Conservation (phyloP, 2,329 filamentous ascomycete genomes). For the Fusarium longipes region DNA sequence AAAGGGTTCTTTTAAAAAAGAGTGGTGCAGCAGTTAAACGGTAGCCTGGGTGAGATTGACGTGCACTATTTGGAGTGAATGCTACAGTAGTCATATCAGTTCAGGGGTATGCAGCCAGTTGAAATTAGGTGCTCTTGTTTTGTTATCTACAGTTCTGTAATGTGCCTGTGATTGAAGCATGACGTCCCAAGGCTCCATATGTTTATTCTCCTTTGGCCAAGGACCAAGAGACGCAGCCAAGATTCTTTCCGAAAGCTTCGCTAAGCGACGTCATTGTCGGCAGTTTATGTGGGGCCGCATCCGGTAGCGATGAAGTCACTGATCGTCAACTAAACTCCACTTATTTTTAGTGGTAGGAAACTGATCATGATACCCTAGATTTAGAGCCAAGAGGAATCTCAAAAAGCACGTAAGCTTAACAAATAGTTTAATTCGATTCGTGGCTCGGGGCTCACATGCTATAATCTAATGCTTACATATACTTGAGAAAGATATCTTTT, state of each 20-base stretch:
- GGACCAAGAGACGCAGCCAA: constrained; percentile 19
- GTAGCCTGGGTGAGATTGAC: constrained; percentile 20
- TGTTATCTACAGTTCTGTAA: background rate
- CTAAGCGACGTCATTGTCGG: constrained; percentile 34
- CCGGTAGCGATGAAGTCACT: constrained; percentile 32
- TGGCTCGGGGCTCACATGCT: background rate
- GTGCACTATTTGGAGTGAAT: constrained; percentile 2
- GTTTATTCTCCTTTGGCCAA: constrained; percentile 13
- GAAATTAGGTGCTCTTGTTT: background rate
- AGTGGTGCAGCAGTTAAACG: background rate
- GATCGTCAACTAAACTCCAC: constrained; percentile 23
- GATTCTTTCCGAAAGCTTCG: constrained; percentile 16
- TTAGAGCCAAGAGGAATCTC: constrained; percentile 19
- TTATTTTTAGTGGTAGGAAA: background rate
- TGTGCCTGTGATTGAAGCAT: constrained; percentile 22
- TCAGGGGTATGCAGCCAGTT: constrained; percentile 5
- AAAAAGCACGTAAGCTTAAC: constrained; percentile 17
- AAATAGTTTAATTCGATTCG: constrained; percentile 19
- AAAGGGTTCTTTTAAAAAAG: background rate
- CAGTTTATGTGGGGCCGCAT: constrained; percentile 9
- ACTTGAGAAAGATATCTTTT: background rate
- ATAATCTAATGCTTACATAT: too few species aligned
- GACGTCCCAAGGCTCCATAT: constrained; percentile 22
- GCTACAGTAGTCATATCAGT: background rate
- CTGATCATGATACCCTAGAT: background rate